Evolutionary conservation across 2,329 filamentous ascomycete genomes (phyloP).

Genomic region (Colletotrichum tropicale): DNA sequence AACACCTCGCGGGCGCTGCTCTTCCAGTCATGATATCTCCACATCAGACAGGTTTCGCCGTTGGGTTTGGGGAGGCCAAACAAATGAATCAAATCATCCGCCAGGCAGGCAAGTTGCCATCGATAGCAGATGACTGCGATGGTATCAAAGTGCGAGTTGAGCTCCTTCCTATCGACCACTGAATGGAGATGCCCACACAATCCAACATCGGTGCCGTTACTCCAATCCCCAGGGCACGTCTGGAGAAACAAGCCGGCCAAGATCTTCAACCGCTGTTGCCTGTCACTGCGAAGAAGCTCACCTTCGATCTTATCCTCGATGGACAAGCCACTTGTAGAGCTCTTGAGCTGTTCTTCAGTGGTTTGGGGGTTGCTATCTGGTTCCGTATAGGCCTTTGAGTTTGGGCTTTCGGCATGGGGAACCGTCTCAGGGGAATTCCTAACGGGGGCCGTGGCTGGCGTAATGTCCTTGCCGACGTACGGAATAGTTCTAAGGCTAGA

Average conservation of each 20-base stretch:
- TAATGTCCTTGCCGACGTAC: fast-evolving
- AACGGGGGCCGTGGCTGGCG: fast-evolving
- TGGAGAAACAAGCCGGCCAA: neutral
- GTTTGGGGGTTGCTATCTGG: fast-evolving
- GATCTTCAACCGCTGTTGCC: neutral
- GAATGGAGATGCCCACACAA: neutral
- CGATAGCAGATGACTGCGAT: neutral
- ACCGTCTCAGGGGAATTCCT: fast-evolving
- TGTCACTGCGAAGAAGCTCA: neutral
- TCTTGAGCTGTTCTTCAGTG: neutral
- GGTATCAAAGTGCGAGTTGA: neutral
- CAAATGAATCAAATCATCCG: neutral
- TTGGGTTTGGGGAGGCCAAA: neutral
- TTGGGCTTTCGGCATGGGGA: fast-evolving
- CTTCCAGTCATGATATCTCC: neutral
- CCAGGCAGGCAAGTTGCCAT: neutral
- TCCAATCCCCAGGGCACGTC: neutral
- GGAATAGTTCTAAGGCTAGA: neutral
- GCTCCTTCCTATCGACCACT: neutral
- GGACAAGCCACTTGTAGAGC: fast-evolving
- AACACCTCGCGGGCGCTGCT: fast-evolving
- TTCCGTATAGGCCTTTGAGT: neutral
- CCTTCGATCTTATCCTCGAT: neutral
- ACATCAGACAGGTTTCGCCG: neutral
- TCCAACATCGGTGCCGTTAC: neutral